These are phyloP conservation scores for Pittosporum tobira DNA, from an alignment of 129 eudicot species.

Conservation along the genomic window DNA sequence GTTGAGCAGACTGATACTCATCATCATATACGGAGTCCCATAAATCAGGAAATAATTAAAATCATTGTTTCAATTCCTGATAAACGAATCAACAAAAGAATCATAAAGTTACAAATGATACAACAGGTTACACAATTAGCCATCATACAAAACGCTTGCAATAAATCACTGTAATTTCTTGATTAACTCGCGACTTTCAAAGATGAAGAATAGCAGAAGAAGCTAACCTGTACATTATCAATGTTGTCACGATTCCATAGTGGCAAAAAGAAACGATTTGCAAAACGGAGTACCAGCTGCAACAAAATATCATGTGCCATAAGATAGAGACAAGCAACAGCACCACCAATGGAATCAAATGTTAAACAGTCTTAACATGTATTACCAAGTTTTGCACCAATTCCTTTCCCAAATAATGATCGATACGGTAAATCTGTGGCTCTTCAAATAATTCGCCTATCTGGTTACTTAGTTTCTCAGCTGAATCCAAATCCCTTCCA, in stretches of 20 bases:
- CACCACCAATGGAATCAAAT: not conserved
- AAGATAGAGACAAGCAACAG: not conserved
- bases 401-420: slow-evolving; percentile 96
- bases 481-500: slow-evolving; percentile 90
- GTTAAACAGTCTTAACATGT: not conserved
- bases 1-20: not conserved
- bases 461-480: slow-evolving; percentile 87
- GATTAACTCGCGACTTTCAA: not conserved
- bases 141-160: not conserved
- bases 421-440: slow-evolving; percentile 95
- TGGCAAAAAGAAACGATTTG: slow-evolving; percentile 91
- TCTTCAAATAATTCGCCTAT: slow-evolving; percentile 92
- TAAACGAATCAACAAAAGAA: not conserved
- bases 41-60: not conserved
- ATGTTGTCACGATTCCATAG: slow-evolving; percentile 98
- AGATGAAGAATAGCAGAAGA: not conserved
- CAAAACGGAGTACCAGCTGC: slow-evolving; percentile 97
- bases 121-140: not conserved
- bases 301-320: slow-evolving; percentile 7
- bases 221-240: slow-evolving; percentile 72
- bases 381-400: slow-evolving; percentile 96
- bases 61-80: not conserved
- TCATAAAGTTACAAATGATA: not conserved
- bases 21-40: no score
- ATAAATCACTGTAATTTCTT: not conserved